These are phyloP conservation scores for Lasiosphaeria hispida DNA, from an alignment of 495 filamentous ascomycete genomes.

Conservation along the genomic window DNA sequence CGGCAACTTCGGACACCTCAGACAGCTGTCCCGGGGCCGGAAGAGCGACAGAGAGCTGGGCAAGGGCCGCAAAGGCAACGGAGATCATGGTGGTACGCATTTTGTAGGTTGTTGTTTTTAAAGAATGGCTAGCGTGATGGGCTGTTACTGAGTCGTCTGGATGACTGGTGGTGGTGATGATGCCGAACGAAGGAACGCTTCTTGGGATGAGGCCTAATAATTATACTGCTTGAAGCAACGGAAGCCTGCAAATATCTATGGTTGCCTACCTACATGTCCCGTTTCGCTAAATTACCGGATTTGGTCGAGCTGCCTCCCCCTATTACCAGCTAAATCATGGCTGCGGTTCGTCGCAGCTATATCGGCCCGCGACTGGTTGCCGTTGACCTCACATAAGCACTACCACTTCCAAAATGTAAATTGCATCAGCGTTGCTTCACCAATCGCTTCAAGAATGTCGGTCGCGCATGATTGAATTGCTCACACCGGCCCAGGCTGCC, in stretches of 20 bases:
- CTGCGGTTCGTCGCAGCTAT: neutral
- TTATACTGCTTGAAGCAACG: no score
- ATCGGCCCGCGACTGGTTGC: neutral
- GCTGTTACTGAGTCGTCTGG: neutral
- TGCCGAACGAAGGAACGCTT: neutral
- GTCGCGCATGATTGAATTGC: no score
- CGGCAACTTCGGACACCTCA: neutral
- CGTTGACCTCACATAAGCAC: neutral
- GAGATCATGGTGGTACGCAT: conserved; percentile 4
- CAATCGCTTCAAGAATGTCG: neutral
- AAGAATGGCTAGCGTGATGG: neutral
- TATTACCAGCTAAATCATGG: neutral
- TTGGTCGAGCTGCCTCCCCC: neutral
- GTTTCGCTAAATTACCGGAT: neutral
- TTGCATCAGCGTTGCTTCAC: neutral
- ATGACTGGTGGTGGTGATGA: neutral
- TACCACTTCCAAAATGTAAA: neutral
- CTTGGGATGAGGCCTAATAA: no score
- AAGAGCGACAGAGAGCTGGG: conserved; percentile 4
- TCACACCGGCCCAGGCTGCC: no score
- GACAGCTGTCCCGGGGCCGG: neutral
- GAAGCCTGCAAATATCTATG: neutral
- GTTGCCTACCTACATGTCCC: neutral
- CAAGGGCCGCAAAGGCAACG: conserved; percentile 2
- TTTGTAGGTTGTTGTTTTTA: neutral